These are phyloP conservation scores for Tuber calosporum DNA, from an alignment of 495 filamentous ascomycete species.

Conservation along the genomic window DNA sequence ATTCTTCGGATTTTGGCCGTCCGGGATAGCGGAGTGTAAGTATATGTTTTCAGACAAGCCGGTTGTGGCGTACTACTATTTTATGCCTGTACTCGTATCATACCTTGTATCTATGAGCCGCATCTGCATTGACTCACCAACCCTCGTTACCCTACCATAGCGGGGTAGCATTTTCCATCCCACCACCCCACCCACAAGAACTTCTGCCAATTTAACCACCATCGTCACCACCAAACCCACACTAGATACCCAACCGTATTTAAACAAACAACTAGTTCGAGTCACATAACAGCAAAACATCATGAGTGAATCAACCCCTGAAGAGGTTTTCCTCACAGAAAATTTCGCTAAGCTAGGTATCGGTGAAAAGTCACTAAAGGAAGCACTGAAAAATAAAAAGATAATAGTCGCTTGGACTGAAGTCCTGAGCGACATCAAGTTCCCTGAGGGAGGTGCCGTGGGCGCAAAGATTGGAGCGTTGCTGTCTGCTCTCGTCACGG, in stretches of 20 bases:
- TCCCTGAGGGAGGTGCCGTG: slow-evolving; percentile 23
- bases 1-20: too few species aligned
- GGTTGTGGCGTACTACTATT: too few species aligned
- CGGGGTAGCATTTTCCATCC: neutral
- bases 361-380: slow-evolving; percentile 37
- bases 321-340: slow-evolving; percentile 25
- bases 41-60: too few species aligned
- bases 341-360: slow-evolving; percentile 36
- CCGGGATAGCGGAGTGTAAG: too few species aligned
- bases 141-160: neutral
- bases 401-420: slow-evolving; percentile 31
- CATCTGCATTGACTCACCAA: neutral
- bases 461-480: slow-evolving; percentile 27
- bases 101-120: too few species aligned
- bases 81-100: too few species aligned
- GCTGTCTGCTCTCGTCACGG: slow-evolving; percentile 29
- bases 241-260: neutral
- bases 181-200: neutral
- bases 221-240: neutral
- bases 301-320: slow-evolving; percentile 26
- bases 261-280: neutral
- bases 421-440: slow-evolving; percentile 12
- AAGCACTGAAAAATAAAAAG: slow-evolving; percentile 40
- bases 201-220: neutral
- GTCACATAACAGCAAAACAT: neutral